Conservation (phyloP, 2,329 filamentous ascomycete genomes). For the Helotiales sp. region DNA sequence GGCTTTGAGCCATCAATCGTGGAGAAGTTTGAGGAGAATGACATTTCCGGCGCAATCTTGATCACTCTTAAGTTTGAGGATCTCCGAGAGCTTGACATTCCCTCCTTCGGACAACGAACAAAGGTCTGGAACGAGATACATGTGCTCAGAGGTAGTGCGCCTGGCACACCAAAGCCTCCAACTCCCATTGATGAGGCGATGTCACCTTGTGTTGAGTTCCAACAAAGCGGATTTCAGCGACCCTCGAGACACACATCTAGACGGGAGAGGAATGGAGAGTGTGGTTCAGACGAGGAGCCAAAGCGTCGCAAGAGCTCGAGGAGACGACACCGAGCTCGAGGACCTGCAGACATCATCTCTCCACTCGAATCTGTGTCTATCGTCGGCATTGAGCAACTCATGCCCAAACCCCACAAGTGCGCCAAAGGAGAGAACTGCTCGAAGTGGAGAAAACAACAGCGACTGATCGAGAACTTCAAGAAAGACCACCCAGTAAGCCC, state of each 20-base stretch:
- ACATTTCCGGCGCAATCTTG: slow-evolving; percentile 87
- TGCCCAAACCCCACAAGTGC: slow-evolving; percentile 84
- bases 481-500: slow-evolving; percentile 72
- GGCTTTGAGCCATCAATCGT: slow-evolving; percentile 79
- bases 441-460: slow-evolving; percentile 82
- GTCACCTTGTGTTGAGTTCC: slow-evolving; percentile 41
- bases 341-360: slow-evolving; percentile 68
- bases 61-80: slow-evolving; percentile 93
- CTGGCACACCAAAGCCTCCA: slow-evolving; percentile 56
- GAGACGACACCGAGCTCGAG: slow-evolving; percentile 37
- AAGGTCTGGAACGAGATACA: slow-evolving; percentile 82
- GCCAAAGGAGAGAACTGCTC: slow-evolving; percentile 84
- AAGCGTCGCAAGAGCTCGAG: slow-evolving; percentile 36
- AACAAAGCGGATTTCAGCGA: slow-evolving; percentile 1
- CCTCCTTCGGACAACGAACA: slow-evolving; percentile 80
- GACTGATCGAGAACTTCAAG: slow-evolving; percentile 74
- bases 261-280: slow-evolving; percentile 32
- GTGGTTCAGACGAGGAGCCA: slow-evolving; percentile 37
- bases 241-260: slow-evolving; percentile 34
- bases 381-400: slow-evolving; percentile 86
- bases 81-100: slow-evolving; percentile 78
- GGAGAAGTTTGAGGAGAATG: slow-evolving; percentile 86
- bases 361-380: slow-evolving; percentile 87
- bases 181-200: slow-evolving; percentile 66
- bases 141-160: slow-evolving; percentile 62